phyloP scores from a whole-genome alignment of 1,139 yeast genomes.

The Candida labiduridarum region DNA sequence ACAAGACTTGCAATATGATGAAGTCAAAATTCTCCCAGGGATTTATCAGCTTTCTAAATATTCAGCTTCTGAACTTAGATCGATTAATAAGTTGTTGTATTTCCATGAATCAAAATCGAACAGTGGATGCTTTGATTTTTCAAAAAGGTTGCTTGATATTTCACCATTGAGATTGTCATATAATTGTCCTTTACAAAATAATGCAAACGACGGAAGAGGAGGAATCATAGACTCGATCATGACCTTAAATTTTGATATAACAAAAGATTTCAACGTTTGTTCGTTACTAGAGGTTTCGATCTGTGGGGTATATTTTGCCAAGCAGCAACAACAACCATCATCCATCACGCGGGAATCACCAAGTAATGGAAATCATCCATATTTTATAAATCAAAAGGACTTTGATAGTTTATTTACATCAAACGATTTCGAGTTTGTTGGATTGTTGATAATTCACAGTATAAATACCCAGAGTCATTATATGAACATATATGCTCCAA shows the following conservation, averaged over 20 bases:
- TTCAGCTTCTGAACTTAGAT: constrained; percentile 55
- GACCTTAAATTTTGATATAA: constrained; percentile 34
- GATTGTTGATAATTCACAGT: constrained; percentile 63
- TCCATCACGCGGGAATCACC: not conserved
- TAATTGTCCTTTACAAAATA: not conserved
- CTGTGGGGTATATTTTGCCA: constrained; percentile 45
- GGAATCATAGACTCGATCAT: constrained; percentile 27
- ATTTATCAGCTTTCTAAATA: constrained; percentile 36
- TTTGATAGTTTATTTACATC: not conserved
- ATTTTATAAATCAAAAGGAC: constrained; percentile 8
- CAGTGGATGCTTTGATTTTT: constrained; percentile 43
- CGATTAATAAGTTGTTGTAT: constrained; percentile 51
- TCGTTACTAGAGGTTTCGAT: constrained; percentile 56
- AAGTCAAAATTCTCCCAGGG: constrained; percentile 28
- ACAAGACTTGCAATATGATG: constrained; percentile 23
- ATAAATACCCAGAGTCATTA: constrained; percentile 43
- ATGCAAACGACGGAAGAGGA: not conserved
- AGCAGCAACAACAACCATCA: constrained; percentile 2
- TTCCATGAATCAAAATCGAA: constrained; percentile 45
- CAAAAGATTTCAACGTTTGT: constrained; percentile 26
- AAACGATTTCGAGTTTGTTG: constrained; percentile 24
- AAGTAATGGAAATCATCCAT: not conserved
- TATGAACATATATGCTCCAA: constrained; percentile 64
- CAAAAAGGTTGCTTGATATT: constrained; percentile 42
- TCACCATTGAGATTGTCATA: constrained; percentile 56